Evolutionary conservation across 495 filamentous ascomycete species (phyloP).

Genomic region (Usnea hakonensis): DNA sequence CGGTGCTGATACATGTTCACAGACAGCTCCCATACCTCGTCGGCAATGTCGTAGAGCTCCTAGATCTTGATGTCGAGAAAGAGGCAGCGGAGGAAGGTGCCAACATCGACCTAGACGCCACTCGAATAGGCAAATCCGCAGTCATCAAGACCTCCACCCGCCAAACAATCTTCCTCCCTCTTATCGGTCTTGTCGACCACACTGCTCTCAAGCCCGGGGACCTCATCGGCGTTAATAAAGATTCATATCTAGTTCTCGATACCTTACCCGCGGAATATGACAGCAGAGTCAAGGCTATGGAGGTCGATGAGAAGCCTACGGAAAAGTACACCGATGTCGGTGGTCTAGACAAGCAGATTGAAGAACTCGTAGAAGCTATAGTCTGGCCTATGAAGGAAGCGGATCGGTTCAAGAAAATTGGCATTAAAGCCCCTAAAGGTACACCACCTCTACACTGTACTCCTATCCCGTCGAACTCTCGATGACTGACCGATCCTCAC

Average conservation of each 20-base stretch:
- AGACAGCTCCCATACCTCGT: conserved; percentile 98
- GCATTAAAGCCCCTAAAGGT: conserved; percentile 99
- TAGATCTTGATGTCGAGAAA: conserved; percentile 92
- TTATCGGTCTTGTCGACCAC: conserved; percentile 95
- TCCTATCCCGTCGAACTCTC: conserved; percentile 13
- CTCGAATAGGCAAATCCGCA: conserved; percentile 91
- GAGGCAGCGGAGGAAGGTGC: conserved; percentile 95
- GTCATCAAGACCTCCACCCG: conserved; percentile 99
- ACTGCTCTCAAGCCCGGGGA: conserved; percentile 88
- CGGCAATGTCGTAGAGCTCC: conserved; percentile 92
- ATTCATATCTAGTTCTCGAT: conserved; percentile 97
- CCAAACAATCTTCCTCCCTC: conserved; percentile 96
- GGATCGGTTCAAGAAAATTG: conserved; percentile 97
- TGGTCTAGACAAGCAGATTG: conserved; percentile 97
- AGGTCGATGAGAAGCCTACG: conserved; percentile 98
- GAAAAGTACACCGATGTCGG: conserved; percentile 99
- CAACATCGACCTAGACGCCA: conserved; percentile 97
- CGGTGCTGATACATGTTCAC: conserved; percentile 17
- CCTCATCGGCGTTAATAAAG: conserved; percentile 97
- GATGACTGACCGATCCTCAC: conserved; percentile 9
- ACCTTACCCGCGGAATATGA: conserved; percentile 99
- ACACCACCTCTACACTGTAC: conserved; percentile 23
- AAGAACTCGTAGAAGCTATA: conserved; percentile 97
- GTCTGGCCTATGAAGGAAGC: conserved; percentile 99
- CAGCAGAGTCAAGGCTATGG: conserved; percentile 98